A percentile compares a stretch with the other conserved stretches of the same genome.
Conservation (phyloP, 2,329 filamentous ascomycete genomes). For the Claviceps spartinae region DNA sequence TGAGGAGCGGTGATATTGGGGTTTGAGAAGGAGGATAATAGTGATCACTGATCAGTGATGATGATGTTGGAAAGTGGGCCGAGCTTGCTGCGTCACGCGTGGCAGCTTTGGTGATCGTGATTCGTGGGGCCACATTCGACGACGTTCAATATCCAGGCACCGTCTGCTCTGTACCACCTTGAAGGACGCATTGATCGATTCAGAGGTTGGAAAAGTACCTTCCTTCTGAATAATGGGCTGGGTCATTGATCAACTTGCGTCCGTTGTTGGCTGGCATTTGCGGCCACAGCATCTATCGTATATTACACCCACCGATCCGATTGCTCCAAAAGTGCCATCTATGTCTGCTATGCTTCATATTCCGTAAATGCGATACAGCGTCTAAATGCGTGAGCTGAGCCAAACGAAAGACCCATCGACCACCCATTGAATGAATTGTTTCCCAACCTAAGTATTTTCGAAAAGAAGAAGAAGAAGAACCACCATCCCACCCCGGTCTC, state of each 20-base stretch:
- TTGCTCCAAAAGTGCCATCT: neutral
- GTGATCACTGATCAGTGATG: neutral
- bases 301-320: neutral
- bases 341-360: neutral
- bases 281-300: neutral
- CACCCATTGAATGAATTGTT: neutral
- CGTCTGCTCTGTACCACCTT: neutral
- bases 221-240: neutral
- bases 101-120: neutral
- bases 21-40: neutral
- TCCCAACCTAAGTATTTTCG: neutral
- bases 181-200: neutral
- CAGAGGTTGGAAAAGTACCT: neutral
- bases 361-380: neutral
- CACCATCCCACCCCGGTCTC: neutral
- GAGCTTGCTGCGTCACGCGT: neutral
- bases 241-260: neutral
- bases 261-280: neutral
- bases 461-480: neutral
- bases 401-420: neutral
- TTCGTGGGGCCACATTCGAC: neutral
- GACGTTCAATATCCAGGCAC: neutral
- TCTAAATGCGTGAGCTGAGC: neutral
- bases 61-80: neutral
- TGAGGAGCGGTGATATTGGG: neutral